Percentiles rank a stretch among this genome's conserved stretches.
Evolutionary conservation across 345 rosid genomes (phyloP).

Genomic region (Clarkia xantiana): DNA sequence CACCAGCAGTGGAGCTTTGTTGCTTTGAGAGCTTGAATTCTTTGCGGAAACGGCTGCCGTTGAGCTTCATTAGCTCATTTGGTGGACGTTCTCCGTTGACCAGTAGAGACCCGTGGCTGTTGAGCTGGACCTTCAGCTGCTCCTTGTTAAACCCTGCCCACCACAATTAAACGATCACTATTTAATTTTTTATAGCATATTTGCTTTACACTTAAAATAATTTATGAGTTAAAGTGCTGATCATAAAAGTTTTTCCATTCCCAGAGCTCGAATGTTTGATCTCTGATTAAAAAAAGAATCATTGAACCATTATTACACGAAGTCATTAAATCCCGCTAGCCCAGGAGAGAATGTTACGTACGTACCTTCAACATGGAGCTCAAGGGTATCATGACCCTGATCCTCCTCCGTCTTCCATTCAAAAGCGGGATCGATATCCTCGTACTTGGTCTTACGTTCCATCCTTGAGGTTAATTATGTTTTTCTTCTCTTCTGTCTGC

Average conservation of each 20-base stretch:
- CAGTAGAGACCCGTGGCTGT: not conserved
- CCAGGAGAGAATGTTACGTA: too few species aligned
- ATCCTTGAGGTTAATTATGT: not conserved
- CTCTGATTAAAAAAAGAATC: too few species aligned
- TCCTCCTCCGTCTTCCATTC: constrained; percentile 7
- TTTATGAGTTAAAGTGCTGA: too few species aligned
- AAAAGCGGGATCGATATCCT: constrained; percentile 8
- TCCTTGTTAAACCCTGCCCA: constrained; percentile 11
- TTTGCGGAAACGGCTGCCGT: constrained; percentile 1
- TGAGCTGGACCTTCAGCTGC: constrained; percentile 5
- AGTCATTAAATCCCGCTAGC: not conserved
- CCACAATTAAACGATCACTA: not conserved
- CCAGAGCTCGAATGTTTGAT: too few species aligned
- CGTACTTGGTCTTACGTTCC: not conserved
- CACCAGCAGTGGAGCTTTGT: not conserved
- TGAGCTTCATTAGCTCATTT: not conserved
- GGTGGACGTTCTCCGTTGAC: constrained; percentile 8
- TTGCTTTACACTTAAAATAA: too few species aligned
- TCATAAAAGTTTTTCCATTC: too few species aligned
- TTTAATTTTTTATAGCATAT: too few species aligned
- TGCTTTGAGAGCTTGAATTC: constrained; percentile 4
- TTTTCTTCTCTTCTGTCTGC: not conserved
- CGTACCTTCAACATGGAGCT: constrained; percentile 6
- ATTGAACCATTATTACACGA: not conserved
- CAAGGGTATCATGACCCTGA: not conserved